phyloP scores from a whole-genome alignment of 331 rosid genomes.

The Pyrus hybrid region DNA sequence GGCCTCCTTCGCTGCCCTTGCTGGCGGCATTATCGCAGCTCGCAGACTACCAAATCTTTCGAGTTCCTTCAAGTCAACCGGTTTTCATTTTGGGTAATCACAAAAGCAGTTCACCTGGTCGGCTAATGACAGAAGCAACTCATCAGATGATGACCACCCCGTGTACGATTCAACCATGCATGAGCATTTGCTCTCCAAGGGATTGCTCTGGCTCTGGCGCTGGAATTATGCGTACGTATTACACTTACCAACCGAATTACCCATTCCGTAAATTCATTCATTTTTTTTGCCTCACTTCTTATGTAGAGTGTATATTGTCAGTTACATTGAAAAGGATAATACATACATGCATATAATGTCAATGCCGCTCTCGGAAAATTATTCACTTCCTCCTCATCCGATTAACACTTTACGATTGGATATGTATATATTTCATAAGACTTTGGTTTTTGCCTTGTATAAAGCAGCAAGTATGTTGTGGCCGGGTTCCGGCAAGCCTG shows the following conservation, averaged over 20 bases:
- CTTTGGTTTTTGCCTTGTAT: background rate
- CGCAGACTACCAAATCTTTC: constrained; percentile 58
- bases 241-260: constrained; percentile 16
- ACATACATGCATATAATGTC: background rate
- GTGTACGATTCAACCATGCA: constrained; percentile 19
- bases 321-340: constrained; percentile 15
- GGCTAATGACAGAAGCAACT: constrained; percentile 19
- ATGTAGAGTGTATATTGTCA: constrained; percentile 28
- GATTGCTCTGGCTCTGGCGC: constrained; percentile 4
- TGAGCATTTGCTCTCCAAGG: constrained; percentile 13
- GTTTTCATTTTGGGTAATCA: constrained; percentile 67
- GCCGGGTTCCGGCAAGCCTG: background rate
- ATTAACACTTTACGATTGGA: background rate
- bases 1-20: constrained; percentile 72
- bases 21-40: constrained; percentile 61
- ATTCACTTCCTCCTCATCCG: background rate
- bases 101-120: background rate
- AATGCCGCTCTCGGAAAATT: background rate
- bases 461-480: background rate
- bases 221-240: constrained; percentile 11
- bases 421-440: background rate
- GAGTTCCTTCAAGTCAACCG: constrained; percentile 51
- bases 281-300: constrained; percentile 26
- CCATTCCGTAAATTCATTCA: constrained; percentile 47
- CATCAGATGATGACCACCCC: constrained; percentile 10